Evolutionary conservation across 495 filamentous ascomycete species (phyloP).

Genomic region (Aspergillus nidulans): DNA sequence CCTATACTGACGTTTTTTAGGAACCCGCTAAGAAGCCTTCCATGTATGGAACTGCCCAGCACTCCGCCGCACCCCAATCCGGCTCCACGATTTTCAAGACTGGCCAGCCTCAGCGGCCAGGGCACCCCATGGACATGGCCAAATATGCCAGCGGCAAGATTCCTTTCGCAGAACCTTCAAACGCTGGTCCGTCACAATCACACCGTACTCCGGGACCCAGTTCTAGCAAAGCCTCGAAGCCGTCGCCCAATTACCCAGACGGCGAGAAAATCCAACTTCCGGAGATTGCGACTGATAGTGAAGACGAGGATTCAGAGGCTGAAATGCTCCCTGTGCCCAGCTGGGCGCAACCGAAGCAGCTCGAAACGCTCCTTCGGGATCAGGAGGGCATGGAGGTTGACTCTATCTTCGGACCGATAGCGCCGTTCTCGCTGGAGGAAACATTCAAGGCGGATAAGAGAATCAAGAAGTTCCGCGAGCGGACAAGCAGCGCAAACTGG

Average conservation of each 20-base stretch:
- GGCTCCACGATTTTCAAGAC: slow-evolving; percentile 38
- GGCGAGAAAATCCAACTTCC: slow-evolving; percentile 81
- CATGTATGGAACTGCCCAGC: slow-evolving; percentile 56
- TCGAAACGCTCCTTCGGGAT: slow-evolving; percentile 59
- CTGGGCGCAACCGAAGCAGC: slow-evolving; percentile 82
- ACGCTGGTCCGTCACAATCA: slow-evolving; percentile 34
- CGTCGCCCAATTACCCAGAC: slow-evolving; percentile 73
- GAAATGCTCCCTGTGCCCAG: slow-evolving; percentile 58
- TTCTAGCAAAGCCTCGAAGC: slow-evolving; percentile 47
- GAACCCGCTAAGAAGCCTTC: slow-evolving; percentile 58
- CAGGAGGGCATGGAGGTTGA: slow-evolving; percentile 86
- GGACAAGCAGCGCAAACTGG: slow-evolving; percentile 95
- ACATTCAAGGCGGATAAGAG: slow-evolving; percentile 81
- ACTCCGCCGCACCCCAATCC: slow-evolving; percentile 42
- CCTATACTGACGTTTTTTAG: slow-evolving; percentile 36
- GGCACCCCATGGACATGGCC: slow-evolving; percentile 69
- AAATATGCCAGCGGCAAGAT: slow-evolving; percentile 85
- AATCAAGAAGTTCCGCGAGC: slow-evolving; percentile 75
- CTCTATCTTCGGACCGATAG: slow-evolving; percentile 83
- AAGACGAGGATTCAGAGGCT: slow-evolving; percentile 70
- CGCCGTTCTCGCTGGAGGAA: slow-evolving; percentile 85
- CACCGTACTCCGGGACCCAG: slow-evolving; percentile 56
- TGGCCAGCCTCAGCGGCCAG: slow-evolving; percentile 51
- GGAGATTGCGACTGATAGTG: slow-evolving; percentile 82
- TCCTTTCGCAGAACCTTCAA: slow-evolving; percentile 72